Percentiles rank a stretch among this genome's conserved stretches.
These are phyloP conservation scores for Starmerella stellata DNA, from an alignment of 805 yeast genomes.

Conservation along the genomic window DNA sequence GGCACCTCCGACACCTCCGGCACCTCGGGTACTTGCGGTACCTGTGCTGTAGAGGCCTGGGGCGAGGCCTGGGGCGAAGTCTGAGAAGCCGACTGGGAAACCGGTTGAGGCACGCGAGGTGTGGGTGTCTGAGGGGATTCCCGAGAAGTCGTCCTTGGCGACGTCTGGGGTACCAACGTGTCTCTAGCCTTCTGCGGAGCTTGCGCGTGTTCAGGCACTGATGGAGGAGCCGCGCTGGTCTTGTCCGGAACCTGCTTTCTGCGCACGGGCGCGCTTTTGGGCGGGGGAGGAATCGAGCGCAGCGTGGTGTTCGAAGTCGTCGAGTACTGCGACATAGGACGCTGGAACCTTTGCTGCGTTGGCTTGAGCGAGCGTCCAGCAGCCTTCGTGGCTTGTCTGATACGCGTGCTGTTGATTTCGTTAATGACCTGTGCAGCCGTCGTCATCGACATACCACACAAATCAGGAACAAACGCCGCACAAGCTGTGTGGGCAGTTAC, in stretches of 20 bases:
- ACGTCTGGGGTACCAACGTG: too few relatives aligned
- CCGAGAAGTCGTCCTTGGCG: too few relatives aligned
- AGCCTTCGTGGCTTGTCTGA: slow-evolving; percentile 18
- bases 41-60: too few relatives aligned
- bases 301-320: neutral
- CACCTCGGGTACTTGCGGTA: too few relatives aligned
- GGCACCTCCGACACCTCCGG: too few relatives aligned
- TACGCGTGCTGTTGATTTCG: slow-evolving; percentile 49
- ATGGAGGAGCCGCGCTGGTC: neutral
- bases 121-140: too few relatives aligned
- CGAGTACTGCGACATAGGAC: neutral
- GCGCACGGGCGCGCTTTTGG: slow-evolving; percentile 11
- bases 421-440: slow-evolving; percentile 77
- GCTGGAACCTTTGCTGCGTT: neutral
- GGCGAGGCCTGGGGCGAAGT: too few relatives aligned
- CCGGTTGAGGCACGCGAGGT: neutral
- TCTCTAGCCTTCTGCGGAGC: too few relatives aligned
- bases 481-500: slow-evolving; percentile 87
- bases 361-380: slow-evolving; percentile 7
- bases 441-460: slow-evolving; percentile 97
- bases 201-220: neutral
- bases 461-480: slow-evolving; percentile 88
- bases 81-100: neutral
- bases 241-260: slow-evolving; percentile 13
- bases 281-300: slow-evolving; percentile 4